Conservation (phyloP, 257 asterid genomes). For the Solanum paucissectum region DNA sequence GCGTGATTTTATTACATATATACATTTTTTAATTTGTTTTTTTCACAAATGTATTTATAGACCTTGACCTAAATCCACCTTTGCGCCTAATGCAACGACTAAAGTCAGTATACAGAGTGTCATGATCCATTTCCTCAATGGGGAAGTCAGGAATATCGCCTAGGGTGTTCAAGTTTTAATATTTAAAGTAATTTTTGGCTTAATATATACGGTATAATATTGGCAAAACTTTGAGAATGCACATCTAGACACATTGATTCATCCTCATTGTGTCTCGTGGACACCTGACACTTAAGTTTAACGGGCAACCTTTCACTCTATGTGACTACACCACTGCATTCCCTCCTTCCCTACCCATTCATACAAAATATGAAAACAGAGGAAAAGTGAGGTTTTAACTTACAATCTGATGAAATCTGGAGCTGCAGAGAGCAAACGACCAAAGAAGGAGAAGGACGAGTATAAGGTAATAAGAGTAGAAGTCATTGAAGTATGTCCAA, state of each 20-base stretch:
- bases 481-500: constrained; percentile 50
- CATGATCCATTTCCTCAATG: not conserved
- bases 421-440: constrained; percentile 85
- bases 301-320: not conserved
- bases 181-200: too few species aligned
- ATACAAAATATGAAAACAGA: not conserved
- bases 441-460: constrained; percentile 86
- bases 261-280: too few species aligned
- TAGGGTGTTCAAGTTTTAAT: too few species aligned
- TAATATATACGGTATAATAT: too few species aligned
- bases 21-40: not conserved
- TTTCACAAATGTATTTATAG: not conserved
- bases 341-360: not conserved
- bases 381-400: constrained; percentile 15
- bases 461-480: constrained; percentile 57
- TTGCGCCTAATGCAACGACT: not conserved
- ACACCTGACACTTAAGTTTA: too few species aligned
- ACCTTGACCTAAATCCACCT: not conserved
- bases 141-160: too few species aligned
- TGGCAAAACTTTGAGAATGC: too few species aligned
- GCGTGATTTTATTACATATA: not conserved
- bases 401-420: constrained; percentile 67
- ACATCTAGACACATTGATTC: too few species aligned
- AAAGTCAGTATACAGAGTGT: not conserved
- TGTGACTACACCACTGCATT: not conserved